Evolutionary conservation across 2,329 filamentous ascomycete genomes (phyloP).

Genomic region (Arthrobotrys sinensis): DNA sequence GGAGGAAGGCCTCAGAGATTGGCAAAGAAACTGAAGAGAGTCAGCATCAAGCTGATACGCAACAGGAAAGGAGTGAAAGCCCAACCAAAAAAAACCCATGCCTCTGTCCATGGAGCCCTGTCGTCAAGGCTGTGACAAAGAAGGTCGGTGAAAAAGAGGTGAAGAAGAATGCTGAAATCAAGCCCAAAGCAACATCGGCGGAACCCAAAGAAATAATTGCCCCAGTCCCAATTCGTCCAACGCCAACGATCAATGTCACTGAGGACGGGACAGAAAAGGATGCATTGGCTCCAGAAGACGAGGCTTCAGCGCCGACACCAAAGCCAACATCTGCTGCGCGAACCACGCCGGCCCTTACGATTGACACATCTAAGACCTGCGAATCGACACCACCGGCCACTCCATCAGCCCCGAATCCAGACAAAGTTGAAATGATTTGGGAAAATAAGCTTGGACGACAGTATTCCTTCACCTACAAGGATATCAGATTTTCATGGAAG

Average conservation of each 20-base stretch:
- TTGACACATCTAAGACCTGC: slow-evolving; percentile 36
- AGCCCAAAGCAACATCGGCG: neutral
- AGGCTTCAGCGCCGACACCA: slow-evolving; percentile 8
- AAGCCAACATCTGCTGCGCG: slow-evolving; percentile 12
- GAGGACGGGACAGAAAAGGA: neutral
- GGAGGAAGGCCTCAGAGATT: slow-evolving; percentile 18
- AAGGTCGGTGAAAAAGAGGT: slow-evolving; percentile 20
- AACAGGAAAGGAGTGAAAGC: neutral
- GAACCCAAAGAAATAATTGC: slow-evolving; percentile 10
- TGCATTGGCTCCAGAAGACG: neutral
- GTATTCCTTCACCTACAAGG: slow-evolving; percentile 61
- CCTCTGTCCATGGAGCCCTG: slow-evolving; percentile 12
- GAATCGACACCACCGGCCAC: slow-evolving; percentile 13
- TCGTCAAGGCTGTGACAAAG: slow-evolving; percentile 17
- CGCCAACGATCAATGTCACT: slow-evolving; percentile 20
- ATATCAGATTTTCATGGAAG: slow-evolving; percentile 63
- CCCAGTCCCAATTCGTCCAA: neutral
- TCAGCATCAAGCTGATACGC: neutral
- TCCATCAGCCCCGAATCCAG: neutral
- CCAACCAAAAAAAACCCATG: neutral
- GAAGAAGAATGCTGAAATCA: slow-evolving; percentile 7
- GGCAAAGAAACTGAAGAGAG: neutral
- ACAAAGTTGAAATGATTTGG: slow-evolving; percentile 51
- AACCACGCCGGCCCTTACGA: slow-evolving; percentile 20
- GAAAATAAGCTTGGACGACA: slow-evolving; percentile 61